Evolutionary conservation across 306 rosid species (phyloP).

Genomic region (Pyrus pyrifolia): DNA sequence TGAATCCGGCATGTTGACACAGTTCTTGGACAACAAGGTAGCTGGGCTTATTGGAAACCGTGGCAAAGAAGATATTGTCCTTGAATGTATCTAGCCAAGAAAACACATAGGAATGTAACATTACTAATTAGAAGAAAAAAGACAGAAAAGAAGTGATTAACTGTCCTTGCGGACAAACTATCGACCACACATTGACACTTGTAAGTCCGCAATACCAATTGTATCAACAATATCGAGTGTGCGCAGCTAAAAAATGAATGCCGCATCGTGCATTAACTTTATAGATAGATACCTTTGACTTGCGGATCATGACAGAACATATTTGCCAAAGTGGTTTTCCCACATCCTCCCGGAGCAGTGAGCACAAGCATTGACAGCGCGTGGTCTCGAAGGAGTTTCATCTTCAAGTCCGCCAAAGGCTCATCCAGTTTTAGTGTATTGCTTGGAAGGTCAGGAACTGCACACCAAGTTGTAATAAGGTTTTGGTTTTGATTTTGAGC

Average conservation of each 20-base stretch:
- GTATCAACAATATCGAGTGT: too few species aligned
- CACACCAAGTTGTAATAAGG: slow-evolving; percentile 2
- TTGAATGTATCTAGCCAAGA: slow-evolving; percentile 36
- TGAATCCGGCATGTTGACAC: slow-evolving; percentile 14
- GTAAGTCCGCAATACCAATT: too few species aligned
- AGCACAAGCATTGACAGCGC: slow-evolving; percentile 22
- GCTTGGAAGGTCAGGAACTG: slow-evolving; percentile 26
- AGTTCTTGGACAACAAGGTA: slow-evolving; percentile 25
- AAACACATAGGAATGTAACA: neutral
- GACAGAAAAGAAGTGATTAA: neutral
- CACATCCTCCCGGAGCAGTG: slow-evolving; percentile 44
- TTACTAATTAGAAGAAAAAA: neutral
- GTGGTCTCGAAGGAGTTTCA: slow-evolving; percentile 10
- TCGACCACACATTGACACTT: too few species aligned
- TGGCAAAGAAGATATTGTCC: slow-evolving; percentile 38
- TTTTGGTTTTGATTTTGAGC: neutral
- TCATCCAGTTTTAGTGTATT: slow-evolving; percentile 38
- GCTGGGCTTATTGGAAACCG: slow-evolving; percentile 29
- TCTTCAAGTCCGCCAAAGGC: slow-evolving; percentile 38
- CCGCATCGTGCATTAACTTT: neutral
- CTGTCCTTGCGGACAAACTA: too few species aligned
- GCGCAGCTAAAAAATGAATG: neutral
- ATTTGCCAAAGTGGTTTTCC: slow-evolving; percentile 47
- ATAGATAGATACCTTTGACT: slow-evolving; percentile 27
- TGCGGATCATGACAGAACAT: slow-evolving; percentile 31